Evolutionary conservation across 768 basidiomycete species (phyloP).

Genomic region (Tricholomella constricta): DNA sequence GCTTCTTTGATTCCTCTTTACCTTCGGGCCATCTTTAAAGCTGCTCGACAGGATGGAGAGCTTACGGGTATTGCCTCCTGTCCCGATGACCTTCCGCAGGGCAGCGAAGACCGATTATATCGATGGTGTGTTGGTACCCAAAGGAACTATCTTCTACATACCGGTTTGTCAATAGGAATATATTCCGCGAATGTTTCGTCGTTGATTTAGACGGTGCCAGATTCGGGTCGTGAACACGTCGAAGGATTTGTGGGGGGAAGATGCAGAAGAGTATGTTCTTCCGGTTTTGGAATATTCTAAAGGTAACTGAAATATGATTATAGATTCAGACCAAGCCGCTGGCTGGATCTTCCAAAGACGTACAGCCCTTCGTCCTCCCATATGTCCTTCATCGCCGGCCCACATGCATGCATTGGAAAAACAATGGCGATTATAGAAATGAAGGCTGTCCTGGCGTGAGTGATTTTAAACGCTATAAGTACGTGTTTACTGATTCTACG

Average conservation of each 20-base stretch:
- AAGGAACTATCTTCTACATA: conserved; percentile 46
- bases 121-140: conserved; percentile 46
- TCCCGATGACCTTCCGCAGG: conserved; percentile 40
- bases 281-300: neutral
- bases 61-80: conserved; percentile 44
- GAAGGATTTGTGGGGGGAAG: conserved; percentile 50
- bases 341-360: conserved; percentile 40
- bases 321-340: conserved; percentile 49
- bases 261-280: conserved; percentile 46
- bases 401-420: conserved; percentile 45
- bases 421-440: conserved; percentile 48
- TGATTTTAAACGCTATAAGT: neutral
- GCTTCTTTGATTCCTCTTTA: conserved; percentile 10
- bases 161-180: conserved; percentile 40
- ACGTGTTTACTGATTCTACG: neutral
- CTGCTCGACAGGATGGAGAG: conserved; percentile 39
- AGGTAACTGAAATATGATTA: neutral
- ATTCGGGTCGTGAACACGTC: conserved; percentile 54
- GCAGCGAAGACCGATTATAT: conserved; percentile 41
- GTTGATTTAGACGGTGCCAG: conserved; percentile 22
- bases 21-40: no score
- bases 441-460: conserved; percentile 41
- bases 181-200: neutral
- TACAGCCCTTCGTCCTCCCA: conserved; percentile 37
- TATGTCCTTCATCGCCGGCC: conserved; percentile 43